Percentiles rank a stretch among this genome's conserved stretches.
Evolutionary conservation across 1,284 basidiomycete genomes (phyloP).

Genomic region (Boletellus dicymbophilus): DNA sequence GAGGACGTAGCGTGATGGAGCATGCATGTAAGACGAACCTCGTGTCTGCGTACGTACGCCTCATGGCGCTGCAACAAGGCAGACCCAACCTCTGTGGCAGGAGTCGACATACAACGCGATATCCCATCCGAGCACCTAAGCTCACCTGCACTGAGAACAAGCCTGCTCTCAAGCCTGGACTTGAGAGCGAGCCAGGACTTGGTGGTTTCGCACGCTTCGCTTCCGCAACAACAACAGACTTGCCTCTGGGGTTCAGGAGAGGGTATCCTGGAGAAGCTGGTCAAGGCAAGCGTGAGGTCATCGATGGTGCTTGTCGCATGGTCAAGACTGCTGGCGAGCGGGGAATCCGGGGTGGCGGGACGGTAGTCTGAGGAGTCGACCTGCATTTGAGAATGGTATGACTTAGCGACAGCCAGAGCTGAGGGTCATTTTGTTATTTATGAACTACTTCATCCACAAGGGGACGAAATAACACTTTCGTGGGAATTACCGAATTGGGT

Average conservation of each 20-base stretch:
- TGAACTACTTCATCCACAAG: too few species aligned
- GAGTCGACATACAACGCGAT: constrained; percentile 5
- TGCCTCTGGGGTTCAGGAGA: constrained; percentile 62
- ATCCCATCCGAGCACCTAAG: constrained; percentile 11
- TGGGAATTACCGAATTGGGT: constrained; percentile 25
- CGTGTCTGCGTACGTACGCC: constrained; percentile 75
- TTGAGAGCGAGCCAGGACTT: constrained; percentile 67
- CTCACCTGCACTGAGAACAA: constrained; percentile 84
- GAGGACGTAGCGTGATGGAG: constrained; percentile 10
- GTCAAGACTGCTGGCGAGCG: constrained; percentile 55
- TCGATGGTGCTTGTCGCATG: constrained; percentile 71
- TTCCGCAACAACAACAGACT: constrained; percentile 66
- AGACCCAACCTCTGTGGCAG: constrained; percentile 80
- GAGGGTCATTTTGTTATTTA: constrained; percentile 2
- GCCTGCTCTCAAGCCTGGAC: constrained; percentile 69
- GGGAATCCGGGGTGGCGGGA: constrained; percentile 56
- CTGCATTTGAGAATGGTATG: constrained; percentile 21
- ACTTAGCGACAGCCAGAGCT: constrained; percentile 2
- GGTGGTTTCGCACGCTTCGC: constrained; percentile 62
- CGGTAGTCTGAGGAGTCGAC: constrained; percentile 11
- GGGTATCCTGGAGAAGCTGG: constrained; percentile 67
- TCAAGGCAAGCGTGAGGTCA: constrained; percentile 70
- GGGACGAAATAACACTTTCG: too few species aligned
- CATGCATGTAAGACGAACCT: constrained; percentile 44
- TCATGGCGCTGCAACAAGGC: constrained; percentile 88